Percentiles rank a stretch among this genome's conserved stretches.
Evolutionary conservation across 2,329 filamentous ascomycete genomes (phyloP).

Genomic region (Diplodia sapinea): DNA sequence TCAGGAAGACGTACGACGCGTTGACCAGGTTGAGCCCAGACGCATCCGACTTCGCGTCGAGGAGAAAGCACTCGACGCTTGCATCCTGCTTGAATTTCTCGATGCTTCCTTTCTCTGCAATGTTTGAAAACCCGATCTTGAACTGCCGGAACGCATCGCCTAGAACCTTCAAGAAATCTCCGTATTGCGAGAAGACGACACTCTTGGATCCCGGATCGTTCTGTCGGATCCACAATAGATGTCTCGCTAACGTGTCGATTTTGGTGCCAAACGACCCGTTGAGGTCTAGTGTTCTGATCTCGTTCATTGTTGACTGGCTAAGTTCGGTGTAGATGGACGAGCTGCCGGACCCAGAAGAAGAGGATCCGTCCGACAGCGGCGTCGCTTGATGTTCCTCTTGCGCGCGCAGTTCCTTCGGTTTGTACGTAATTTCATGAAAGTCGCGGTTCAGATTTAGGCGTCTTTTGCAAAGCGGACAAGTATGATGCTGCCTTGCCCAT

Average conservation of each 20-base stretch:
- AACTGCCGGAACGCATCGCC: slow-evolving; percentile 71
- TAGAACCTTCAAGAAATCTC: slow-evolving; percentile 78
- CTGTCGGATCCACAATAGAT: slow-evolving; percentile 83
- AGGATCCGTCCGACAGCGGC: slow-evolving; percentile 5
- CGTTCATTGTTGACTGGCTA: slow-evolving; percentile 69
- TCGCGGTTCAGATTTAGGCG: slow-evolving; percentile 65
- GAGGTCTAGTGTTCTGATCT: slow-evolving; percentile 84
- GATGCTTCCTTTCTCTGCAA: slow-evolving; percentile 73
- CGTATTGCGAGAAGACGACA: slow-evolving; percentile 92
- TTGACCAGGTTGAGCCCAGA: slow-evolving; percentile 91
- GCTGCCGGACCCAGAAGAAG: not conserved
- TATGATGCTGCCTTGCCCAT: slow-evolving; percentile 77
- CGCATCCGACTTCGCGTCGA: slow-evolving; percentile 87
- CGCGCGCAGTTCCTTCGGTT: slow-evolving; percentile 73
- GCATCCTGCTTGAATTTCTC: slow-evolving; percentile 78
- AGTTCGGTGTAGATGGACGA: slow-evolving; percentile 77
- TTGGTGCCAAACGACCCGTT: slow-evolving; percentile 82
- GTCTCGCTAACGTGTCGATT: slow-evolving; percentile 73
- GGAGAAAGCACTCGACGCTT: slow-evolving; percentile 77
- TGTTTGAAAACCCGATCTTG: slow-evolving; percentile 74
- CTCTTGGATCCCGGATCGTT: slow-evolving; percentile 87
- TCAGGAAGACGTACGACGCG: slow-evolving; percentile 91
- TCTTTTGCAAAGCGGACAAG: slow-evolving; percentile 85
- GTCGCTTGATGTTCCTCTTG: slow-evolving; percentile 60
- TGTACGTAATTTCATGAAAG: slow-evolving; percentile 84